These are phyloP conservation scores for Hymenoscyphus occultus DNA, from an alignment of 2,329 filamentous ascomycete species.

Conservation along the genomic window DNA sequence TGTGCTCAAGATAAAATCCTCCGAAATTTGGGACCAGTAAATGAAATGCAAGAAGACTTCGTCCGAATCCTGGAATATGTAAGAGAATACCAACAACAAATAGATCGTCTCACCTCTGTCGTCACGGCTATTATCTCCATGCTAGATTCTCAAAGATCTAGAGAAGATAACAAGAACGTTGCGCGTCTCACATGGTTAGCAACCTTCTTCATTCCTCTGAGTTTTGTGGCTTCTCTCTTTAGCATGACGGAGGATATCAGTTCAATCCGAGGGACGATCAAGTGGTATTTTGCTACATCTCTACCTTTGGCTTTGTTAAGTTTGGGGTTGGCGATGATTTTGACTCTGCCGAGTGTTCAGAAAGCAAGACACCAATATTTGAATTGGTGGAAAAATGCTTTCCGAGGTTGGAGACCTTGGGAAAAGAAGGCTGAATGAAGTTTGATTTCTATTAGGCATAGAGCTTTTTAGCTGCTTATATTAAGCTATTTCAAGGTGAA, in stretches of 20 bases:
- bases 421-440: no score
- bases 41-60: slow-evolving; percentile 30
- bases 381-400: neutral
- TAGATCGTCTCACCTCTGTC: slow-evolving; percentile 36
- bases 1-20: neutral
- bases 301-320: slow-evolving; percentile 28
- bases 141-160: slow-evolving; percentile 32
- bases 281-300: slow-evolving; percentile 28
- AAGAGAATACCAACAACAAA: slow-evolving; percentile 36
- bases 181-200: slow-evolving; percentile 37
- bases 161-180: slow-evolving; percentile 36
- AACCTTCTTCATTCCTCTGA: slow-evolving; percentile 38
- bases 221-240: slow-evolving; percentile 34
- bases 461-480: no score
- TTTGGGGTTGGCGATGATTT: slow-evolving; percentile 10
- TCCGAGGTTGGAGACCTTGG: neutral
- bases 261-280: slow-evolving; percentile 20
- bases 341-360: slow-evolving; percentile 15
- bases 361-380: neutral
- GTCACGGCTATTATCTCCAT: slow-evolving; percentile 37
- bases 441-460: no score
- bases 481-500: no score
- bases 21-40: slow-evolving; percentile 8
- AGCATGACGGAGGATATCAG: slow-evolving; percentile 34
- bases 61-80: slow-evolving; percentile 28